Evolutionary conservation across 768 basidiomycete species (phyloP).

Genomic region (Panaeolus papilionaceus): DNA sequence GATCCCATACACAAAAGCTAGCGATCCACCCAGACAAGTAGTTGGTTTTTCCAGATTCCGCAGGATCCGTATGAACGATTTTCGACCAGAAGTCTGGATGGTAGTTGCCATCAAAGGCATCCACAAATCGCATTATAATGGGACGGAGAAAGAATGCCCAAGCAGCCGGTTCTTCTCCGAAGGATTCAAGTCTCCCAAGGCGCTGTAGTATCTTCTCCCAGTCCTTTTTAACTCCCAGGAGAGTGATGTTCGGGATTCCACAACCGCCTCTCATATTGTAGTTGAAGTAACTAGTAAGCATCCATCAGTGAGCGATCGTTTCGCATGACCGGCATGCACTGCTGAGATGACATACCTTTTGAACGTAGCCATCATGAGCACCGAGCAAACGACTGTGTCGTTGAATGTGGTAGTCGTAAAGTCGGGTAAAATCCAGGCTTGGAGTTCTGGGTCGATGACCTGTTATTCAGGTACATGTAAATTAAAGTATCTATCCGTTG

Average conservation of each 20-base stretch:
- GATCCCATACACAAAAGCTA: slow-evolving; percentile 30
- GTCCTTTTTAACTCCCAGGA: slow-evolving; percentile 31
- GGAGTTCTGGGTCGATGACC: slow-evolving; percentile 36
- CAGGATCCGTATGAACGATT: slow-evolving; percentile 21
- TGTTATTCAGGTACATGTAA: background rate
- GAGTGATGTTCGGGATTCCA: slow-evolving; percentile 32
- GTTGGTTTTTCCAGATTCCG: slow-evolving; percentile 12
- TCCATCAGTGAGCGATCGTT: background rate
- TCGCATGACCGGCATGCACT: no score
- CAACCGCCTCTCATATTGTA: slow-evolving; percentile 23
- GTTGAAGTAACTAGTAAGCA: slow-evolving; percentile 24
- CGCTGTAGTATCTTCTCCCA: slow-evolving; percentile 30
- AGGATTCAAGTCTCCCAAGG: slow-evolving; percentile 26
- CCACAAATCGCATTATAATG: slow-evolving; percentile 27
- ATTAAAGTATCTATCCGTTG: no score
- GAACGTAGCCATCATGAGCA: slow-evolving; percentile 49
- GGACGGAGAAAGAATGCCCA: slow-evolving; percentile 27
- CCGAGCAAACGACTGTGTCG: slow-evolving; percentile 44
- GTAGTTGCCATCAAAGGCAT: slow-evolving; percentile 28
- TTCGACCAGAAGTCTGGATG: slow-evolving; percentile 24
- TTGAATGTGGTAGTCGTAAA: slow-evolving; percentile 52
- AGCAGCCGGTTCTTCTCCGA: slow-evolving; percentile 26
- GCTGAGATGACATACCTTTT: slow-evolving; percentile 31
- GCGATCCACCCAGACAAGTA: slow-evolving; percentile 22
- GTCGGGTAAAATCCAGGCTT: slow-evolving; percentile 46